Conservation (phyloP, 2,329 filamentous ascomycete genomes). For the Chlorencoelia australis region DNA sequence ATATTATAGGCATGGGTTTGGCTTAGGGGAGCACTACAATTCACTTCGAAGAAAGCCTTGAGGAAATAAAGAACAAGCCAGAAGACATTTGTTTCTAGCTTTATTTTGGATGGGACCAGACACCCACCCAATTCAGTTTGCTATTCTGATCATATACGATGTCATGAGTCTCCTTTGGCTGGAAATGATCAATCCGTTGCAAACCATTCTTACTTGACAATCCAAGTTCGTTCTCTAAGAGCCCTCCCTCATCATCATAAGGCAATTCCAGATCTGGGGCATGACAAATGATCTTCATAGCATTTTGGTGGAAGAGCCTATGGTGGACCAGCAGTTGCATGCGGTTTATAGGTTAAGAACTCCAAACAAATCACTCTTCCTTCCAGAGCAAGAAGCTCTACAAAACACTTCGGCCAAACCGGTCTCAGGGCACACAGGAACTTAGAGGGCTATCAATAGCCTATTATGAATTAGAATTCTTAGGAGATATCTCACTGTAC, state of each 20-base stretch:
- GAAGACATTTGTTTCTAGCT: not conserved
- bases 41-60: conserved; percentile 48
- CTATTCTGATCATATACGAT: conserved; percentile 37
- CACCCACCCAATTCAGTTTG: conserved; percentile 42
- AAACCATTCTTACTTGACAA: conserved; percentile 32
- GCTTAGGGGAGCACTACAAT: conserved; percentile 95
- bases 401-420: conserved; percentile 43
- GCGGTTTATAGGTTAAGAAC: conserved; percentile 64
- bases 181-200: conserved; percentile 38
- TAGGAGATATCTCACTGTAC: conserved; percentile 46
- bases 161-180: conserved; percentile 40
- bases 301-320: conserved; percentile 59
- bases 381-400: conserved; percentile 37
- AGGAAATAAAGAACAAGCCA: conserved; percentile 5
- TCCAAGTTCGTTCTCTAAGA: conserved; percentile 37
- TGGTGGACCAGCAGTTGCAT: conserved; percentile 58
- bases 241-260: conserved; percentile 46
- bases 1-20: conserved; percentile 91
- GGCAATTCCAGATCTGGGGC: conserved; percentile 57
- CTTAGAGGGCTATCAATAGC: conserved; percentile 31
- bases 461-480: no score
- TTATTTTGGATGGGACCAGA: conserved; percentile 35
- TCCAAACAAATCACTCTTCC: conserved; percentile 59
- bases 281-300: conserved; percentile 61
- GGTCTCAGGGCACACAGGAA: conserved; percentile 46